Conservation (phyloP, 495 filamentous ascomycete species). For the Neurospora sublineolata region DNA sequence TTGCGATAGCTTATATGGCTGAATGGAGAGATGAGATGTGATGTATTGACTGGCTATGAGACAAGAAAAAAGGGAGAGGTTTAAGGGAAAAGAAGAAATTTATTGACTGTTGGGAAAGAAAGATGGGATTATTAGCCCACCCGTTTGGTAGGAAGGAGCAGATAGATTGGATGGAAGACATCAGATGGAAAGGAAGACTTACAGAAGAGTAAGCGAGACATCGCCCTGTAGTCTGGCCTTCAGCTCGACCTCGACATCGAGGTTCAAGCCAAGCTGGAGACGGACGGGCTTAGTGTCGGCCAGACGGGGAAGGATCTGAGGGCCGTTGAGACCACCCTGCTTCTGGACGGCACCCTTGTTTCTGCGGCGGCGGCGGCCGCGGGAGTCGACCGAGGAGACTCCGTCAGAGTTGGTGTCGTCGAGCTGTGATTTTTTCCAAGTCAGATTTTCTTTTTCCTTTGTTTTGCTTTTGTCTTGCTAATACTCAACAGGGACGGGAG, state of each 20-base stretch:
- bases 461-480: not conserved
- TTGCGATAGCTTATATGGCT: not conserved
- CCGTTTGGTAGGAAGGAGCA: not conserved
- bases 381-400: constrained; percentile 17
- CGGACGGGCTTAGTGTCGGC: constrained; percentile 25
- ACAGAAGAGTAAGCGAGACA: constrained; percentile 26
- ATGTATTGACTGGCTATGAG: not conserved
- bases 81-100: not conserved
- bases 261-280: constrained; percentile 24
- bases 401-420: constrained; percentile 18
- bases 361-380: constrained; percentile 14
- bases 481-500: not conserved
- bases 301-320: constrained; percentile 10
- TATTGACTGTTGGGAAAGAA: not conserved
- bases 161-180: not conserved
- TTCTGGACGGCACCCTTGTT: constrained; percentile 12
- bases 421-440: constrained; percentile 5
- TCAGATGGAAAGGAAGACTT: constrained; percentile 7
- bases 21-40: not conserved
- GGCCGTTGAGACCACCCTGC: constrained; percentile 1
- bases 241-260: constrained; percentile 26
- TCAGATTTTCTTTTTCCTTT: not conserved
- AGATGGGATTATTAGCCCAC: not conserved
- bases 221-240: constrained; percentile 26
- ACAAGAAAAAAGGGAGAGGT: not conserved